These are phyloP conservation scores for Claviceps fusiformis DNA, from an alignment of 2,329 filamentous ascomycete genomes.

Conservation along the genomic window DNA sequence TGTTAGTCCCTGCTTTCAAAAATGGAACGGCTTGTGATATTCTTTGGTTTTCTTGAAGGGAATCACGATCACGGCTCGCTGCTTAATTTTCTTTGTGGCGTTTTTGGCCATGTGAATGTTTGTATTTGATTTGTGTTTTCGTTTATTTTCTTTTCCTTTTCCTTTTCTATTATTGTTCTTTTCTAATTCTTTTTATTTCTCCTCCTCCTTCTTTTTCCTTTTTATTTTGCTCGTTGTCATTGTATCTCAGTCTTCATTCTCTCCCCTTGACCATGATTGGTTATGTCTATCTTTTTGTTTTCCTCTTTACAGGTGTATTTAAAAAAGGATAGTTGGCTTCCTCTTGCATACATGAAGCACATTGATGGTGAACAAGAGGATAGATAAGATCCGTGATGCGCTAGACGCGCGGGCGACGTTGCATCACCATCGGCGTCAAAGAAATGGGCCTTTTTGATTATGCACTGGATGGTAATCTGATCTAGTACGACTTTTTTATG, in stretches of 20 bases:
- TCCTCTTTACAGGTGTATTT: neutral
- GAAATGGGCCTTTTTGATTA: neutral
- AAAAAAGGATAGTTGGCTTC: neutral
- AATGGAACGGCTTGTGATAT: too few relatives aligned
- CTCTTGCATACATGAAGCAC: neutral
- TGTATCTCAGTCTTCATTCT: neutral
- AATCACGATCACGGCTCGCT: too few relatives aligned
- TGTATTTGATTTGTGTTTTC: neutral
- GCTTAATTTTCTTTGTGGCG: neutral
- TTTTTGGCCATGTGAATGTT: slow-evolving; percentile 4
- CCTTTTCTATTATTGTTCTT: neutral
- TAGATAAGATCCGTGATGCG: too few relatives aligned
- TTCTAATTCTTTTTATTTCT: neutral
- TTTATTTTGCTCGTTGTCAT: too few relatives aligned
- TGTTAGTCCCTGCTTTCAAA: too few relatives aligned
- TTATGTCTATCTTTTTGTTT: neutral
- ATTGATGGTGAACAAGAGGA: neutral
- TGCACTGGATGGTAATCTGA: neutral
- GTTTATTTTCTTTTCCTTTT: neutral
- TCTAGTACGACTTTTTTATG: neutral
- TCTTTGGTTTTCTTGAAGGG: too few relatives aligned
- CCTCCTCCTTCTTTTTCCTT: neutral
- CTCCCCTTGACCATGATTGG: neutral
- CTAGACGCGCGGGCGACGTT: too few relatives aligned
- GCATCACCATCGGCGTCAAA: too few relatives aligned